Conservation (phyloP, 257 asterid genomes). For the Gynochthodes officinalis region DNA sequence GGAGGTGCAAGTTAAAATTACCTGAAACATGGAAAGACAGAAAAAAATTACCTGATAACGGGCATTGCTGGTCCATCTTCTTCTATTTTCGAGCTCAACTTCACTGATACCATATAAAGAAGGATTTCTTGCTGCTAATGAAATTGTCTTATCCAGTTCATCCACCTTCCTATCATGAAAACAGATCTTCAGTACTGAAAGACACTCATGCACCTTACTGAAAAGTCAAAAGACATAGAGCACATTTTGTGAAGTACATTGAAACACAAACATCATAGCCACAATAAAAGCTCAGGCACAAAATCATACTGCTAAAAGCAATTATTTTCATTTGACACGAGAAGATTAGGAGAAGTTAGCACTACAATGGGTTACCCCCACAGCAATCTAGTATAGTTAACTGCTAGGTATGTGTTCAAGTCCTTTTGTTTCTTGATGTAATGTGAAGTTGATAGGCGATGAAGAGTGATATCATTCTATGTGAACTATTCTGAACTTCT, state of each 20-base stretch:
- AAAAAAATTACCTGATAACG: slow-evolving; percentile 71
- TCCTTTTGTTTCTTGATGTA: background rate
- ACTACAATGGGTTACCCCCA: too few relatives aligned
- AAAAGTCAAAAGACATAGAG: background rate
- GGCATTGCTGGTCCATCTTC: slow-evolving; percentile 92
- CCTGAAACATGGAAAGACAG: background rate
- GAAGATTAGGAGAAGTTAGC: background rate
- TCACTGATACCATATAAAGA: slow-evolving; percentile 67
- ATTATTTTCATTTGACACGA: background rate
- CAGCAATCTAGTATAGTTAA: background rate
- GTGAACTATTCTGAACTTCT: background rate
- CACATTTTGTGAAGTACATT: background rate
- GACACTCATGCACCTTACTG: slow-evolving; percentile 9
- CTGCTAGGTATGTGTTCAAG: background rate
- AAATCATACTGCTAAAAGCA: background rate
- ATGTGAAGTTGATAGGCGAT: background rate
- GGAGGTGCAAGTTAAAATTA: background rate
- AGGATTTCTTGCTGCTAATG: slow-evolving; percentile 88
- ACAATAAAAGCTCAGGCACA: background rate
- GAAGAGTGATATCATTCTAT: background rate
- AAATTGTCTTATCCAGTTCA: slow-evolving; percentile 88
- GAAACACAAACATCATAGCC: slow-evolving; percentile 2
- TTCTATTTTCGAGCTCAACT: slow-evolving; percentile 78
- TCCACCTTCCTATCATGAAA: slow-evolving; percentile 82
- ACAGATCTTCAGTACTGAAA: slow-evolving; percentile 41